These are phyloP conservation scores for Kodamaea sp. DNA, from an alignment of 1,139 yeast genomes.

Conservation along the genomic window DNA sequence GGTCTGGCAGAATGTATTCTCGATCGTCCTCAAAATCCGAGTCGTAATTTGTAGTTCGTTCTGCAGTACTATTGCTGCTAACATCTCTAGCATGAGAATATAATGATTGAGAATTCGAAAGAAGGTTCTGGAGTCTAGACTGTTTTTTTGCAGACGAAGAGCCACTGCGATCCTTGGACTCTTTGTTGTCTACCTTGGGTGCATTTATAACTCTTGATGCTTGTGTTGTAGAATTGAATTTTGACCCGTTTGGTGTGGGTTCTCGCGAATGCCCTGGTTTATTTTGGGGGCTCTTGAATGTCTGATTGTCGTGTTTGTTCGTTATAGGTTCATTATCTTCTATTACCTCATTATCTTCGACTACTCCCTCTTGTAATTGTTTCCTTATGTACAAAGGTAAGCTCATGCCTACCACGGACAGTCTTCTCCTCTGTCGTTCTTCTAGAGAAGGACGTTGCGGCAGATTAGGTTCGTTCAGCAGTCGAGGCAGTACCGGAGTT, in stretches of 20 bases:
- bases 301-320: no score
- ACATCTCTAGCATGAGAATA: slow-evolving; percentile 30
- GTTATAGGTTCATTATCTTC: not conserved
- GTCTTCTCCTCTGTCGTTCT: slow-evolving; percentile 22
- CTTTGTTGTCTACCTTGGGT: not conserved
- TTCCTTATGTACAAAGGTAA: slow-evolving; percentile 41
- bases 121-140: slow-evolving; percentile 36
- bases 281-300: not conserved
- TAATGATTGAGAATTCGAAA: slow-evolving; percentile 41
- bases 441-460: no score
- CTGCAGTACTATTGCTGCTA: slow-evolving; percentile 1
- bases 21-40: slow-evolving; percentile 26
- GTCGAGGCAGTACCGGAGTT: no score
- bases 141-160: slow-evolving; percentile 5
- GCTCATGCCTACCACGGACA: slow-evolving; percentile 40
- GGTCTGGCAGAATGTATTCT: slow-evolving; percentile 47
- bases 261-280: not conserved
- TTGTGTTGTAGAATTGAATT: no score
- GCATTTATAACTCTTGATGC: not conserved
- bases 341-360: not conserved
- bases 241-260: not conserved
- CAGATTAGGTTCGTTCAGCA: no score
- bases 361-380: slow-evolving; percentile 23
- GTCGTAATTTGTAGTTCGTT: slow-evolving; percentile 6
- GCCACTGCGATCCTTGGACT: not conserved